Base-by-base conservation (phyloP, 108 stramenopile genomes). In the Stephanodiscus minutulus region DNA sequence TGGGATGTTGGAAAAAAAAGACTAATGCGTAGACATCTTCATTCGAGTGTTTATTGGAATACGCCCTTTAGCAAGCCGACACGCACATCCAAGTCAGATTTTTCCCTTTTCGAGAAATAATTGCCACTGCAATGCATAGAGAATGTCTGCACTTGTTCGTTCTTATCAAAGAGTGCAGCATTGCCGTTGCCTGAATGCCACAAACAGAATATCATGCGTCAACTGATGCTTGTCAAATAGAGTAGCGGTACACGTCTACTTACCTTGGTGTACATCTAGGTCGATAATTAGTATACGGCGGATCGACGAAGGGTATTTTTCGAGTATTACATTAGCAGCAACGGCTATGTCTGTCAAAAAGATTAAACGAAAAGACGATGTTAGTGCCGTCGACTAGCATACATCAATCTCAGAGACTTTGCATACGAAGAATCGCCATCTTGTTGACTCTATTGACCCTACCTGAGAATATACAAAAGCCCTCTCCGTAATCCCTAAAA, bases 231-330 rank as follows among this genome's bases (percentile, higher is more conserved):
- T 17, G 5, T 12, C 17, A 13, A 56, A 25, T 31, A 13, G 5
- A 29, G 5, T 28, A 17, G 15, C 22, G 29, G 17, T n/a, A 28
- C 27, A 53, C 3, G 17, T 39, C 2, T 0, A 35, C 59, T 17
- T 60, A 60, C 96, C 96, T 76, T 97, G 96, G 77, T 97, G 96
- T 5, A 97, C 94, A 76, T 97, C 96, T 50, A 95, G 59, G 80
- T 97, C 96, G 33, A 97, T 61, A 48, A 97, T 87, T 24, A 96
- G 73, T 22, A 96, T 86, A 20, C 81, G 70, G 37, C 74, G 60
- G 27, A 91, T 73, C 13, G 77, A 18, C 22, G 52, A 36, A 47
- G 46, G 78, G 68, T 84, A 95, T 37, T 72, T 72, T 73, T 84
- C 59, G 53, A 91, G 68, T 0, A 91, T 68, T 11, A 96, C 90